These are phyloP conservation scores for Nothophaeocryptopus gaeumannii DNA, from an alignment of 2,329 filamentous ascomycete genomes.

Conservation along the genomic window DNA sequence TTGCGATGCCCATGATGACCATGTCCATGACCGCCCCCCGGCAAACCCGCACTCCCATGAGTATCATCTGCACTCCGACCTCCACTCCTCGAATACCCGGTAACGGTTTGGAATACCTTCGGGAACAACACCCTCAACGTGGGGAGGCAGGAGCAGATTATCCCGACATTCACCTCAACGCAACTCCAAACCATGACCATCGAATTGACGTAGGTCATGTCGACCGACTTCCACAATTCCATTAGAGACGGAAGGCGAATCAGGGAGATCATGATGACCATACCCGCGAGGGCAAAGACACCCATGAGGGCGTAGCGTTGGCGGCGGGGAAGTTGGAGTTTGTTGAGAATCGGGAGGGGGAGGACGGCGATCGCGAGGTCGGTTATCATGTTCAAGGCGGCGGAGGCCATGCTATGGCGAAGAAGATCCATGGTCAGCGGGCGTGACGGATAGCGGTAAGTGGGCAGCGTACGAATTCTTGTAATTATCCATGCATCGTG, in stretches of 20 bases:
- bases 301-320: slow-evolving; percentile 34
- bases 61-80: background rate
- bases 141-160: slow-evolving; percentile 38
- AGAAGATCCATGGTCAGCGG: background rate
- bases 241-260: slow-evolving; percentile 31
- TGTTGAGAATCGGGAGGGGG: slow-evolving; percentile 33
- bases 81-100: background rate
- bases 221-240: slow-evolving; percentile 22
- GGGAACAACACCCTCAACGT: slow-evolving; percentile 38
- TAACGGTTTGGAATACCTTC: slow-evolving; percentile 25
- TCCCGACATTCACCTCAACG: slow-evolving; percentile 36
- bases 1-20: background rate
- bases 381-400: slow-evolving; percentile 37
- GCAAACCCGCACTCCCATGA: background rate
- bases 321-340: slow-evolving; percentile 32
- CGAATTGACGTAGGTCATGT: slow-evolving; percentile 31
- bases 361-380: slow-evolving; percentile 36
- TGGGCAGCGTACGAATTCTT: background rate
- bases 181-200: slow-evolving; percentile 34
- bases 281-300: slow-evolving; percentile 36
- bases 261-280: slow-evolving; percentile 34
- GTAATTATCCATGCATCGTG: slow-evolving; percentile 9
- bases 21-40: background rate
- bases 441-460: background rate
- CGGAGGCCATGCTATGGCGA: slow-evolving; percentile 31